Evolutionary conservation across 306 rosid species (phyloP).

Genomic region (Quercus glauca): DNA sequence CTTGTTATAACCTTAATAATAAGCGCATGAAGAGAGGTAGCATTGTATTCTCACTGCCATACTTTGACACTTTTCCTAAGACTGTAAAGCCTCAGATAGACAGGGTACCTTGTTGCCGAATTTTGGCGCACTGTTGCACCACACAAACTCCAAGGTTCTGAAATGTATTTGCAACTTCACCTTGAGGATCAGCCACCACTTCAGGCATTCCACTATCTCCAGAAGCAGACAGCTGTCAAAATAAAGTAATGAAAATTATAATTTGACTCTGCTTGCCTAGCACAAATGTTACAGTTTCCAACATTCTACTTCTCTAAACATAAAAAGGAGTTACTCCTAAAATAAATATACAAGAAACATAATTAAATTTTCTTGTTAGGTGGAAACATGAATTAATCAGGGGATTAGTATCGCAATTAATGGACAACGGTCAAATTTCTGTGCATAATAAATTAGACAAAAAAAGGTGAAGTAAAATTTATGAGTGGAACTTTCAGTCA

Average conservation of each 20-base stretch:
- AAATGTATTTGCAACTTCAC: conserved; percentile 82
- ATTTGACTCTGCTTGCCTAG: conserved; percentile 10
- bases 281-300: not conserved
- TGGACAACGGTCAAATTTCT: not conserved
- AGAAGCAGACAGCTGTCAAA: conserved; percentile 81
- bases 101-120: conserved; percentile 88
- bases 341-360: too few relatives aligned
- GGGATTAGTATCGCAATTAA: not conserved
- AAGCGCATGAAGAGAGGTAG: conserved; percentile 1
- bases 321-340: too few relatives aligned
- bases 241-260: conserved; percentile 3
- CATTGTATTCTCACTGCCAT: not conserved
- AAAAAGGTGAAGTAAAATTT: not conserved
- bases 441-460: not conserved
- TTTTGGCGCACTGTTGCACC: conserved; percentile 98
- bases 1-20: not conserved
- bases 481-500: not conserved
- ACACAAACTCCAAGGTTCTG: conserved; percentile 87
- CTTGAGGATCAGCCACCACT: conserved; percentile 88
- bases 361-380: too few relatives aligned
- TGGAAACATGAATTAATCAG: not conserved
- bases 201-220: conserved; percentile 97
- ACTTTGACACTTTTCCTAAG: conserved; percentile 16
- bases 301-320: not conserved
- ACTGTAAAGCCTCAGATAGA: conserved; percentile 6